A percentile compares a stretch with the other conserved stretches of the same genome.
These are phyloP conservation scores for Lactifluus piperatus DNA, from an alignment of 768 basidiomycete species.

Conservation along the genomic window DNA sequence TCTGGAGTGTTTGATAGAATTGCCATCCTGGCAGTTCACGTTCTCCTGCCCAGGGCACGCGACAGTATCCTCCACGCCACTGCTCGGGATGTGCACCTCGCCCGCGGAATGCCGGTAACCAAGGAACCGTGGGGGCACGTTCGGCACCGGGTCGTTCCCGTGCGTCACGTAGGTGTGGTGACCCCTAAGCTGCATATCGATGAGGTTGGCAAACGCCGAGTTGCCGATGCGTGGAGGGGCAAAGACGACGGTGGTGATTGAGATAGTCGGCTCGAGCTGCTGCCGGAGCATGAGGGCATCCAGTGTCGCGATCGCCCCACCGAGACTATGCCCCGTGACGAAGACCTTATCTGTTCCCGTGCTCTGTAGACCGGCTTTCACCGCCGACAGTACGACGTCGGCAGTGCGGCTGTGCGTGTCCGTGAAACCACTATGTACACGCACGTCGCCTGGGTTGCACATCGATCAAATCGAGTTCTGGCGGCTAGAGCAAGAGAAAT, in stretches of 20 bases:
- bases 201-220: constrained; percentile 35
- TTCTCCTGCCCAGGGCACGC: constrained; percentile 36
- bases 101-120: constrained; percentile 38
- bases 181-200: constrained; percentile 31
- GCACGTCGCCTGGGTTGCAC: constrained; percentile 25
- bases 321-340: constrained; percentile 38
- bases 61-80: constrained; percentile 27
- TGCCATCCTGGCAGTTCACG: constrained; percentile 11
- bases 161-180: constrained; percentile 31
- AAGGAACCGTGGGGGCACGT: constrained; percentile 32
- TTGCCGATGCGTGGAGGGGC: constrained; percentile 41
- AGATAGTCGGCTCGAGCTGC: constrained; percentile 29
- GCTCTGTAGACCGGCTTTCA: constrained; percentile 26
- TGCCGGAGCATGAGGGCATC: constrained; percentile 35
- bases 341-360: constrained; percentile 31
- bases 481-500: neutral
- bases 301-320: constrained; percentile 39
- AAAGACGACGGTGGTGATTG: constrained; percentile 31
- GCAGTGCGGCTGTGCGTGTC: constrained; percentile 33
- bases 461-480: neutral
- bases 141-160: constrained; percentile 37
- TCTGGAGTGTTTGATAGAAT: constrained; percentile 3
- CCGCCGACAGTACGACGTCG: constrained; percentile 27
- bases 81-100: constrained; percentile 35
- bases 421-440: constrained; percentile 35